A percentile compares a stretch with the other conserved stretches of the same genome.
Evolutionary conservation across 2,329 filamentous ascomycete species (phyloP).

Genomic region (Dothidotthia symphoricarpi): DNA sequence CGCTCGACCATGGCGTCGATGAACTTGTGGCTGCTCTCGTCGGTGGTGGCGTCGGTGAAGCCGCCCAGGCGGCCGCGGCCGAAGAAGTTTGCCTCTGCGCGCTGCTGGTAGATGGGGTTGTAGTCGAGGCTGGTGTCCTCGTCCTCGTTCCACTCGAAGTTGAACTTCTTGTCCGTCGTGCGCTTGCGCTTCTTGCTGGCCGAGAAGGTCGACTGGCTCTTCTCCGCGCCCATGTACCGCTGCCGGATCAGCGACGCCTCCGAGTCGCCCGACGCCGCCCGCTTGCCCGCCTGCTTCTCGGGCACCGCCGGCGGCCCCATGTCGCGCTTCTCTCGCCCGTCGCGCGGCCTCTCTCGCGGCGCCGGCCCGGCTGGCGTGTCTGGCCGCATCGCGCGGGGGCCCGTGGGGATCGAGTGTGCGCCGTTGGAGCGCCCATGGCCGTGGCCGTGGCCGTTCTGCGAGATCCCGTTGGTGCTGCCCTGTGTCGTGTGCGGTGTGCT

Average conservation of each 20-base stretch:
- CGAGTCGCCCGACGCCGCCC: conserved; percentile 54
- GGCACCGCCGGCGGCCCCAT: conserved; percentile 53
- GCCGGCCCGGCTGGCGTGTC: conserved; percentile 52
- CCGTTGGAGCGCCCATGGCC: conserved; percentile 2
- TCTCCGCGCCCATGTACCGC: conserved; percentile 87
- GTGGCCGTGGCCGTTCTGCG: conserved; percentile 11
- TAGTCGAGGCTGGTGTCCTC: conserved; percentile 87
- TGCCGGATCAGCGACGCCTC: conserved; percentile 74
- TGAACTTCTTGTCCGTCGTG: conserved; percentile 95
- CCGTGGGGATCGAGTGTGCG: conserved; percentile 59
- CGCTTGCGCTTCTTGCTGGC: conserved; percentile 93
- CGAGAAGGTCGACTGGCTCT: conserved; percentile 83
- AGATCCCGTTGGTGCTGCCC: conserved; percentile 6
- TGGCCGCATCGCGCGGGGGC: conserved; percentile 66
- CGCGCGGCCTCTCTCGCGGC: conserved; percentile 18
- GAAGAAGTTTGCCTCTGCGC: conserved; percentile 66
- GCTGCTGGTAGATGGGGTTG: conserved; percentile 74
- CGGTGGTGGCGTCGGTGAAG: conserved; percentile 59
- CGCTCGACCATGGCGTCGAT: conserved; percentile 69
- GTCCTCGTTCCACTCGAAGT: conserved; percentile 95
- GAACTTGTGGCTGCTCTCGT: conserved; percentile 54
- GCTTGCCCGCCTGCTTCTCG: conserved; percentile 32
- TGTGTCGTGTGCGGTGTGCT: too few relatives aligned
- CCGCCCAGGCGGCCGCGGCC: conserved; percentile 67
- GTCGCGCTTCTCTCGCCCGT: conserved; percentile 43